A percentile compares a stretch with the other conserved stretches of the same genome.
Evolutionary conservation across 225 moss, liverwort and hornwort species (phyloP).

Genomic region (Ulota crispa): DNA sequence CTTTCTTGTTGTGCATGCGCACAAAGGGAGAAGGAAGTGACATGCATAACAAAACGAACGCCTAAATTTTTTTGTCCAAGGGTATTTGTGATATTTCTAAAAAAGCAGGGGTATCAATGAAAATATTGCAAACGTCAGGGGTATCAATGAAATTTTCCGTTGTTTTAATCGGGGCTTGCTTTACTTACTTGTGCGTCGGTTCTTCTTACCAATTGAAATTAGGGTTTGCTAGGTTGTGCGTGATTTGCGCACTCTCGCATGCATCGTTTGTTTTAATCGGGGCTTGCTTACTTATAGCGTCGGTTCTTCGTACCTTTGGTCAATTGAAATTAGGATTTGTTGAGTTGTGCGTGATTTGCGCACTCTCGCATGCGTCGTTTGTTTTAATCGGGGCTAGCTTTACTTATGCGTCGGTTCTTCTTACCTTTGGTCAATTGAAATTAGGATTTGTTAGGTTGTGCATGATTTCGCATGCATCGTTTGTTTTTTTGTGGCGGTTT

Average conservation of each 20-base stretch:
- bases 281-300: not conserved
- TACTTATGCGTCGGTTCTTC: too few relatives aligned
- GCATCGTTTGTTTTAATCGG: not conserved
- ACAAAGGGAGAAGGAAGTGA: too few relatives aligned
- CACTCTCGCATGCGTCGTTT: not conserved
- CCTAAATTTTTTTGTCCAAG: too few relatives aligned
- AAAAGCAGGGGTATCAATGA: too few relatives aligned
- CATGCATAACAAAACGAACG: too few relatives aligned
- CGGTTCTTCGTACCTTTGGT: not conserved
- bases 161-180: not conserved
- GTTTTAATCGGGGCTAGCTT: not conserved
- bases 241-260: not conserved
- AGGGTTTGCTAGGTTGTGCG: not conserved
- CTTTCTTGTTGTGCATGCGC: too few relatives aligned
- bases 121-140: too few relatives aligned
- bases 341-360: not conserved
- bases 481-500: not conserved
- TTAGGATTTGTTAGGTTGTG: not conserved
- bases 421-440: not conserved
- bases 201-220: not conserved
- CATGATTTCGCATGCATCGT: not conserved
- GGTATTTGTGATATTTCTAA: too few relatives aligned
- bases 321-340: not conserved
- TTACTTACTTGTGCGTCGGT: too few relatives aligned
- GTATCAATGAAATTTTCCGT: too few relatives aligned